A percentile compares a stretch with the other conserved stretches of the same genome.
These are phyloP conservation scores for Neurospora africana DNA, from an alignment of 495 filamentous ascomycete genomes.

Conservation along the genomic window DNA sequence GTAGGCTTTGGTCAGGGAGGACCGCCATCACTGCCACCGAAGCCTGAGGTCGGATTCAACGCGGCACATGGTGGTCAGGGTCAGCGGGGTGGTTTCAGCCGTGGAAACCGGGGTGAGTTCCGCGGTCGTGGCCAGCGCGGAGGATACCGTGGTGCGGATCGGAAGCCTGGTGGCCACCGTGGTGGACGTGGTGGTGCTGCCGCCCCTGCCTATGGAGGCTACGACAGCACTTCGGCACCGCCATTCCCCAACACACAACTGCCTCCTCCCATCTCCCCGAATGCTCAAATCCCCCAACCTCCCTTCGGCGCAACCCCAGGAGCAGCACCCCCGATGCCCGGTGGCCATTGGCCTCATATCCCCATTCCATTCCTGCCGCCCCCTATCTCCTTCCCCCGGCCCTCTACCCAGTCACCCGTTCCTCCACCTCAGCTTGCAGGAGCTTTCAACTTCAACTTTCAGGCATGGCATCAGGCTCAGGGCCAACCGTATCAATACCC, in stretches of 20 bases:
- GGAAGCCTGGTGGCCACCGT: slow-evolving; percentile 18
- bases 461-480: slow-evolving; percentile 10
- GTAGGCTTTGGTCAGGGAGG: slow-evolving; percentile 37
- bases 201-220: slow-evolving; percentile 1
- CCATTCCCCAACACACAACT: background rate
- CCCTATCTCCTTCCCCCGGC: slow-evolving; percentile 3
- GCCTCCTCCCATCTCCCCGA: slow-evolving; percentile 4
- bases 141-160: slow-evolving; percentile 19
- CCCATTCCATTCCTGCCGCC: slow-evolving; percentile 1
- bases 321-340: background rate
- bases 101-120: slow-evolving; percentile 29
- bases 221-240: slow-evolving; percentile 3
- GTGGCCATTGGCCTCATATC: slow-evolving; percentile 6
- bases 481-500: slow-evolving; percentile 10
- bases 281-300: slow-evolving; percentile 7
- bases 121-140: slow-evolving; percentile 39
- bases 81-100: slow-evolving; percentile 19
- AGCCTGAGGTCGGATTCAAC: slow-evolving; percentile 8
- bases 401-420: slow-evolving; percentile 3
- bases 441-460: slow-evolving; percentile 11
- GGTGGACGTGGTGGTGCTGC: slow-evolving; percentile 1
- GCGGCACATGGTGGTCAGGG: slow-evolving; percentile 9
- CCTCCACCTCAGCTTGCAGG: slow-evolving; percentile 3
- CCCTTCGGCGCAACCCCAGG: slow-evolving; percentile 6
- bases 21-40: slow-evolving; percentile 28